These are phyloP conservation scores for Aureobasidium sp. DNA, from an alignment of 2,329 filamentous ascomycete species.

Conservation along the genomic window DNA sequence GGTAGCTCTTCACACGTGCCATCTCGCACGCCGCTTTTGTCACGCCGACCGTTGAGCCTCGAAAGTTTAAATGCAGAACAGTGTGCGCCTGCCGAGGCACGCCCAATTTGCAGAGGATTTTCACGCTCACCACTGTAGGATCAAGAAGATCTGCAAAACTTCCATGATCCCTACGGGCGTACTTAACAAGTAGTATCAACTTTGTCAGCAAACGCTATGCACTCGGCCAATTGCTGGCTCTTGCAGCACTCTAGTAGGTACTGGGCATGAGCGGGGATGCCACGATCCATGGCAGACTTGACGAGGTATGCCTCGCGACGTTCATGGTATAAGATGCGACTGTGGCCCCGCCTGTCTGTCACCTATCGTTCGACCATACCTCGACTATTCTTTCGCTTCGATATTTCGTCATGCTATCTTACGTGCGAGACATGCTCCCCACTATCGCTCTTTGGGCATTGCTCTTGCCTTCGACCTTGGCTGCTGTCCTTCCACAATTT, in stretches of 20 bases:
- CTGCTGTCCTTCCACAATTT: slow-evolving; percentile 21
- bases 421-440: background rate
- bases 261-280: background rate
- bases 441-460: background rate
- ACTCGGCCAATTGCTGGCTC: background rate
- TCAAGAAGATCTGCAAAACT: slow-evolving; percentile 3
- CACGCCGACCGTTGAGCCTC: background rate
- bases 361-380: no score
- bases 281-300: background rate
- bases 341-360: background rate
- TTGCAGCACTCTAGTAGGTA: background rate
- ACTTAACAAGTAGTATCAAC: background rate
- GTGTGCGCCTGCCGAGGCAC: slow-evolving; percentile 6
- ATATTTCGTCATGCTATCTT: background rate
- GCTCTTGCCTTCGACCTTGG: slow-evolving; percentile 1
- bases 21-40: background rate
- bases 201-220: background rate
- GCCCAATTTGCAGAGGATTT: background rate
- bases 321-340: background rate
- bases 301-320: background rate
- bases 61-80: background rate
- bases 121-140: background rate
- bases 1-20: background rate
- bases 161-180: background rate
- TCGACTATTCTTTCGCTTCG: background rate